Base-by-base conservation (phyloP, 495 filamentous ascomycete genomes). In the Aspergillus bertholletiae region DNA sequence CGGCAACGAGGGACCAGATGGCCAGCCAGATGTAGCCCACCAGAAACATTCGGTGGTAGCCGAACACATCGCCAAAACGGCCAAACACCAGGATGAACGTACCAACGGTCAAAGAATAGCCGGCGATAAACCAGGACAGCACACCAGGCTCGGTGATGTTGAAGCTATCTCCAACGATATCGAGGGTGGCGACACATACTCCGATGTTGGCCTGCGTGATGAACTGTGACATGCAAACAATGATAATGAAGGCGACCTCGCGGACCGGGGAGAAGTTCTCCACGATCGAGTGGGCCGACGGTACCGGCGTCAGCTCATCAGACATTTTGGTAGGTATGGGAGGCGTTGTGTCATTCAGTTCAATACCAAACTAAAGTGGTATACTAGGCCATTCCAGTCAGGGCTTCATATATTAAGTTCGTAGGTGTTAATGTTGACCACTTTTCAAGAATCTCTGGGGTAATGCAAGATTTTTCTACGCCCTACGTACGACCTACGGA, bases 51-150 rank as follows among this genome's bases (percentile, higher is more conserved):
- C 70, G 67, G 47, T 84, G 82, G 63, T 88, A 79, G 7, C 87
- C 87, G 53, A 80, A 82, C 3, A 82, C 69, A 49, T 88, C 87
- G 1, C 87, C 86, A 3, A 88, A 66, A 11, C 86, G 75, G 7
- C 85, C 84, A 5, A 82, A 77, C 4, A 84, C 75, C 15, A 89
- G 67, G 47, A 89, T 83, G 55, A 87, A 88, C 1, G 81, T 82
- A 7, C 86, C 84, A 6, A 87, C 76, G 0, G 82, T 87, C 7
- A 84, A 52, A 17, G 69, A 70, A 60, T 84, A 84, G 1, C 70
- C 80, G 1, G 77, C 74, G 35, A 74, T 62, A 52, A 67, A 71
- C 76, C 81, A 81, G 46, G 67, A 76, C 39, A 80, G 61, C 7
- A 64, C 49, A 20, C 69, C 74, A 1, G 71, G 66, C 28, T 79